Conservation (phyloP, 306 rosid species). For the Ceratonia siliqua region DNA sequence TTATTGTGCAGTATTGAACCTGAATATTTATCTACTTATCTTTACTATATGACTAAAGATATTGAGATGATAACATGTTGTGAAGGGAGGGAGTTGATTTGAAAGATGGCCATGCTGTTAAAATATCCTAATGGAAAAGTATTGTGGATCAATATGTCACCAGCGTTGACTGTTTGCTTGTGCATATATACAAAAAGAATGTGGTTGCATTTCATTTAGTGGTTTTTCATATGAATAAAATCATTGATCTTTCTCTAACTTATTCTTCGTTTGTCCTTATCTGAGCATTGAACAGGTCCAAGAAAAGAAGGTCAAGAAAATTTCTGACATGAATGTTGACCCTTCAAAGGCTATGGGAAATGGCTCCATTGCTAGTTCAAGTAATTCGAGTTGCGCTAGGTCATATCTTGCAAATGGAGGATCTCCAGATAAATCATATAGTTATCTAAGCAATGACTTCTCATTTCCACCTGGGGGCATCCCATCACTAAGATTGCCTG, state of each 20-base stretch:
- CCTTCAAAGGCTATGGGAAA: conserved; percentile 74
- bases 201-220: conserved; percentile 20
- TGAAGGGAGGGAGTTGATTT: background rate
- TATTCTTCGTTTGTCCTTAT: conserved; percentile 11
- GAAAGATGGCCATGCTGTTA: background rate
- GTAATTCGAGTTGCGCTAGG: conserved; percentile 63
- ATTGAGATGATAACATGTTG: conserved; percentile 2
- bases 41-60: background rate
- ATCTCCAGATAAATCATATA: conserved; percentile 59
- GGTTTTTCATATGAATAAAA: conserved; percentile 14
- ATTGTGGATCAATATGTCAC: conserved; percentile 14
- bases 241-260: conserved; percentile 18
- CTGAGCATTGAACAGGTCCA: conserved; percentile 69
- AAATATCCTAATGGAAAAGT: conserved; percentile 4
- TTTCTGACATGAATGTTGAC: conserved; percentile 84
- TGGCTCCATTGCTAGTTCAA: conserved; percentile 82
- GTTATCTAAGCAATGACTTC: conserved; percentile 61
- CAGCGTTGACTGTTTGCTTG: conserved; percentile 16
- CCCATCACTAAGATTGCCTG: conserved; percentile 73
- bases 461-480: conserved; percentile 79
- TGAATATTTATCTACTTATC: background rate
- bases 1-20: background rate
- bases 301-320: conserved; percentile 94
- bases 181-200: conserved; percentile 13
- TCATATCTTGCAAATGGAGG: conserved; percentile 78